phyloP scores from a whole-genome alignment of 768 basidiomycete genomes.

The Antrodiella citrinella region DNA sequence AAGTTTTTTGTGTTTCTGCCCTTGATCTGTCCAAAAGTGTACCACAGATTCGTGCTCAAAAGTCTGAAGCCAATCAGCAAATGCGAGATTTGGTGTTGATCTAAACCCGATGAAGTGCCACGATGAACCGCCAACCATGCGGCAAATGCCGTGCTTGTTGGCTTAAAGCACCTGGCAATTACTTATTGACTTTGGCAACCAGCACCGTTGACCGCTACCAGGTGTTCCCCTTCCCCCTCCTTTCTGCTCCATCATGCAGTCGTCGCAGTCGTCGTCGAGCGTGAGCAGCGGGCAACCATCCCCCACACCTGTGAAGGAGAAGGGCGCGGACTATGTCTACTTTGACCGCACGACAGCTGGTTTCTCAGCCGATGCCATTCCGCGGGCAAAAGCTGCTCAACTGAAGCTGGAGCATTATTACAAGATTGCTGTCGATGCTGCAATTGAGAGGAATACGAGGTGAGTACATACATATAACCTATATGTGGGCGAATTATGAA shows the following conservation, averaged over 20 bases:
- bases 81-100: too few relatives aligned
- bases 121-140: not conserved
- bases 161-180: not conserved
- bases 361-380: slow-evolving; percentile 75
- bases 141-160: not conserved
- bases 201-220: not conserved
- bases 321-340: slow-evolving; percentile 79
- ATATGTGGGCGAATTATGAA: not conserved
- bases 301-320: slow-evolving; percentile 21
- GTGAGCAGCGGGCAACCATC: slow-evolving; percentile 8
- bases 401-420: slow-evolving; percentile 96
- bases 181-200: not conserved
- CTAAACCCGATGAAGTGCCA: not conserved
- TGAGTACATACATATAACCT: slow-evolving; percentile 24
- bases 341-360: slow-evolving; percentile 75
- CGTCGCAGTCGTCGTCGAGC: slow-evolving; percentile 20
- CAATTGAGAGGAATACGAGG: slow-evolving; percentile 91
- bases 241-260: slow-evolving; percentile 11
- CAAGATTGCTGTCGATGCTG: slow-evolving; percentile 92
- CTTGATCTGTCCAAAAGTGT: not conserved
- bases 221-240: not conserved
- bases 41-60: not conserved
- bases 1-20: not conserved
- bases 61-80: too few relatives aligned
- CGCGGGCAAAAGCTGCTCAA: slow-evolving; percentile 85